phyloP scores from a whole-genome alignment of 2,329 filamentous ascomycete species.

The Colletotrichum sp. region DNA sequence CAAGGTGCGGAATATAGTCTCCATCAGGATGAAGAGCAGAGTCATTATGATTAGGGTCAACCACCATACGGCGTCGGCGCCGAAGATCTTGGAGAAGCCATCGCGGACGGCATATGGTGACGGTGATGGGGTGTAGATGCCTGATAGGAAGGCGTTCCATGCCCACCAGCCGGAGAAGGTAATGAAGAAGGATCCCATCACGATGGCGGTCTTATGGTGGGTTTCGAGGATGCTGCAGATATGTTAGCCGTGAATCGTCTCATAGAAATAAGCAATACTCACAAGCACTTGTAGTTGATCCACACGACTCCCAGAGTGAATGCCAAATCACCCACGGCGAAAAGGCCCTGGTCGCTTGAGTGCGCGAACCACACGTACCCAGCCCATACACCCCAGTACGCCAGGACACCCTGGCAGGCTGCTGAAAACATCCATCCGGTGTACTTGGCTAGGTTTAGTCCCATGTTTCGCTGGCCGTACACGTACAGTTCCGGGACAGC shows the following conservation, averaged over 20 bases:
- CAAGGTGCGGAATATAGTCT: conserved; percentile 62
- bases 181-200: conserved; percentile 62
- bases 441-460: conserved; percentile 78
- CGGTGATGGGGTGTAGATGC: conserved; percentile 56
- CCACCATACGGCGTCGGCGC: conserved; percentile 77
- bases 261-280: conserved; percentile 36
- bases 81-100: conserved; percentile 71
- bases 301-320: conserved; percentile 75
- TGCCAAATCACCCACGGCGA: conserved; percentile 74
- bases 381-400: conserved; percentile 70
- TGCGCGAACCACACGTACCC: conserved; percentile 54
- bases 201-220: conserved; percentile 74
- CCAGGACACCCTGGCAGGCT: conserved; percentile 72
- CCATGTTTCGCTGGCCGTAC: conserved; percentile 74
- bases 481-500: conserved; percentile 91
- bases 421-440: conserved; percentile 80
- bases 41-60: conserved; percentile 69
- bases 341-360: conserved; percentile 71
- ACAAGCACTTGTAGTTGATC: conserved; percentile 80
- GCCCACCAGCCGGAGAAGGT: conserved; percentile 70
- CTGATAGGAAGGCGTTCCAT: conserved; percentile 78
- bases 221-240: conserved; percentile 70
- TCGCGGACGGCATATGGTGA: conserved; percentile 69
- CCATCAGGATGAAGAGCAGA: conserved; percentile 64
- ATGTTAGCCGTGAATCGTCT: conserved; percentile 24